Conservation (phyloP, 2,329 filamentous ascomycete species). For the Tolypocladium pustulatum region DNA sequence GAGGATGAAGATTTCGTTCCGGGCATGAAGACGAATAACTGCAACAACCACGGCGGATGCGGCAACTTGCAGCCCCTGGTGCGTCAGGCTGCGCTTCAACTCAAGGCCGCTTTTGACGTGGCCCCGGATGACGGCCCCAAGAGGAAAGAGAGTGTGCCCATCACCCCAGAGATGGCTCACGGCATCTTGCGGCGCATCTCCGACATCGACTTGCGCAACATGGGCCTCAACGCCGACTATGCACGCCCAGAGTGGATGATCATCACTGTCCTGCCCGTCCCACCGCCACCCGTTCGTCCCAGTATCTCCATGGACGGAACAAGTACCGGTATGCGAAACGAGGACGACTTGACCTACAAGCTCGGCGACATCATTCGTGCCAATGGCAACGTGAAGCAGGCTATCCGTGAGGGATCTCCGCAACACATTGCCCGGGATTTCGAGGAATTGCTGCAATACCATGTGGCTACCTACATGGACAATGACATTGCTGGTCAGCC, state of each 20-base stretch:
- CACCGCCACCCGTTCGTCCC: constrained; percentile 87
- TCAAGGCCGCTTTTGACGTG: constrained; percentile 65
- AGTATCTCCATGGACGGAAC: constrained; percentile 97
- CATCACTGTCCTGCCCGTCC: constrained; percentile 86
- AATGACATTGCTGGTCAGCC: constrained; percentile 97
- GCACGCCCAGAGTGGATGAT: constrained; percentile 98
- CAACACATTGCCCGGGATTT: constrained; percentile 88
- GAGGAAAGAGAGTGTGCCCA: constrained; percentile 66
- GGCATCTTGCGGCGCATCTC: constrained; percentile 80
- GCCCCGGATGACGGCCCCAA: constrained; percentile 56
- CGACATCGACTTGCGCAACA: constrained; percentile 69
- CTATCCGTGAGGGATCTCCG: constrained; percentile 82
- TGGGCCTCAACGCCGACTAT: constrained; percentile 91
- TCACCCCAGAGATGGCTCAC: constrained; percentile 76
- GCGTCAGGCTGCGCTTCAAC: constrained; percentile 73
- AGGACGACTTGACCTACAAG: constrained; percentile 99
- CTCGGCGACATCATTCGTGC: constrained; percentile 96
- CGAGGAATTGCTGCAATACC: constrained; percentile 86
- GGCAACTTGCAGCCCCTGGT: constrained; percentile 86
- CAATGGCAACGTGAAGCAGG: constrained; percentile 88
- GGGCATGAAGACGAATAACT: constrained; percentile 39
- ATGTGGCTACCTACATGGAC: constrained; percentile 99
- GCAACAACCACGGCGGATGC: constrained; percentile 71
- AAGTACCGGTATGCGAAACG: constrained; percentile 81
- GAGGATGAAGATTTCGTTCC: constrained; percentile 59